Evolutionary conservation across 345 rosid species (phyloP).

Genomic region (Cardiospermum halicacabum): DNA sequence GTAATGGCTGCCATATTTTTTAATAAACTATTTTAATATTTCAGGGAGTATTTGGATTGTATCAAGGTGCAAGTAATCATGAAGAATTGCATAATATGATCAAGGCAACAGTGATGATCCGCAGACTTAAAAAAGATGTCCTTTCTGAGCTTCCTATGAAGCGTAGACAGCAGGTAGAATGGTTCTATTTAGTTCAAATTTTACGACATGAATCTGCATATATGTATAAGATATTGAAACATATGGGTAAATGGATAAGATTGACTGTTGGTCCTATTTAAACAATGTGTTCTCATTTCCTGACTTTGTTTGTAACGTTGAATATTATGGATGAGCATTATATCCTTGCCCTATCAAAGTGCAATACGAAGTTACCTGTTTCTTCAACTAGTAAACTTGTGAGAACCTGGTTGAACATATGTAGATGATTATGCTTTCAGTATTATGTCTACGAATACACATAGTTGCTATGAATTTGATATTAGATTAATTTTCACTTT

Average conservation of each 20-base stretch:
- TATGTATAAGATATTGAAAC: no score
- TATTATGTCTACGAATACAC: not conserved
- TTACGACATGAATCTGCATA: no score
- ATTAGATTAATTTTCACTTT: not conserved
- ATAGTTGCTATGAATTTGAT: slow-evolving; percentile 4
- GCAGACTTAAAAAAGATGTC: slow-evolving; percentile 92
- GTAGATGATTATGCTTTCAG: slow-evolving; percentile 1
- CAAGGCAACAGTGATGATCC: slow-evolving; percentile 95
- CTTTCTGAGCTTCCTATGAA: slow-evolving; percentile 80
- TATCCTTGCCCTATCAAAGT: not conserved
- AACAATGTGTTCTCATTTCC: no score
- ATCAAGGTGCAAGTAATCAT: slow-evolving; percentile 96
- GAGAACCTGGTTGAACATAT: no score
- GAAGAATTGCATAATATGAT: slow-evolving; percentile 95
- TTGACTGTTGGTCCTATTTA: no score
- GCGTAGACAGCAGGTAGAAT: slow-evolving; percentile 87
- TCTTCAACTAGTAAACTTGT: no score
- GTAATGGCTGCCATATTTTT: not conserved
- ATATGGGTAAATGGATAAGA: no score
- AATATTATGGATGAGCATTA: slow-evolving; percentile 3
- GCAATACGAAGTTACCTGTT: not conserved
- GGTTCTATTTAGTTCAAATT: not conserved
- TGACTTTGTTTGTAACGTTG: no score
- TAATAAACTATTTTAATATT: slow-evolving; percentile 13
- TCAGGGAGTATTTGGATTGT: slow-evolving; percentile 78